Evolutionary conservation across 208 protist genomes (phyloP).

Genomic region (Crithidia expoeki): DNA sequence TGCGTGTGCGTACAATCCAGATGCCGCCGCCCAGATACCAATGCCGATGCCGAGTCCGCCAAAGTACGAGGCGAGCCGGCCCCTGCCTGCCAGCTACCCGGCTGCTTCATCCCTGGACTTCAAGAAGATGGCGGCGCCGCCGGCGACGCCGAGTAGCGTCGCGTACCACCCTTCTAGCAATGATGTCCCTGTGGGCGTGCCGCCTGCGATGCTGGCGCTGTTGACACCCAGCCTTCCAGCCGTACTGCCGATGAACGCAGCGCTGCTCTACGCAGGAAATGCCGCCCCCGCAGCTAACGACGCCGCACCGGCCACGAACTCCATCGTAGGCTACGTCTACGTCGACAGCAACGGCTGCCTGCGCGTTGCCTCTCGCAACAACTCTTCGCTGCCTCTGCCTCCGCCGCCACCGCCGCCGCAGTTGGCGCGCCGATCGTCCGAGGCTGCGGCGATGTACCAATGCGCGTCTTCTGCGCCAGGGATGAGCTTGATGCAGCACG

Average conservation of each 20-base stretch:
- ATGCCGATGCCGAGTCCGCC: constrained; percentile 1
- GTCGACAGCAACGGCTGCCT: constrained; percentile 21
- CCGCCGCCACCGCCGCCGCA: not conserved
- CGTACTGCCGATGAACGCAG: not conserved
- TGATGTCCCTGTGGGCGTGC: not conserved
- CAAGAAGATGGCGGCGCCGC: not conserved
- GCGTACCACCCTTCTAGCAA: not conserved
- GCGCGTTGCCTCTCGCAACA: constrained; percentile 1
- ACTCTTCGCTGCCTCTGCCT: not conserved
- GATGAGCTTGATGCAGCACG: constrained; percentile 5
- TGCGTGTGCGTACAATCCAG: constrained; percentile 12
- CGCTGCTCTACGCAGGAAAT: not conserved
- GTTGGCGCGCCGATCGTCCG: not conserved
- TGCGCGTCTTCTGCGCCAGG: not conserved
- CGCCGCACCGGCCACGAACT: constrained; percentile 7
- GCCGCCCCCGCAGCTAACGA: not conserved
- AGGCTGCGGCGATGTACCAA: not conserved
- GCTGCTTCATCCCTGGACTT: not conserved
- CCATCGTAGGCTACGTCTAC: constrained; percentile 18
- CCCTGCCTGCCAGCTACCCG: not conserved
- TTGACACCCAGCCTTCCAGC: not conserved
- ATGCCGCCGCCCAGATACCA: not conserved
- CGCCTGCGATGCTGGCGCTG: not conserved
- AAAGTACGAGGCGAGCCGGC: constrained; percentile 7
- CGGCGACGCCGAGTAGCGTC: not conserved